phyloP scores from a whole-genome alignment of 1,139 yeast genomes.

The Candida anutae region DNA sequence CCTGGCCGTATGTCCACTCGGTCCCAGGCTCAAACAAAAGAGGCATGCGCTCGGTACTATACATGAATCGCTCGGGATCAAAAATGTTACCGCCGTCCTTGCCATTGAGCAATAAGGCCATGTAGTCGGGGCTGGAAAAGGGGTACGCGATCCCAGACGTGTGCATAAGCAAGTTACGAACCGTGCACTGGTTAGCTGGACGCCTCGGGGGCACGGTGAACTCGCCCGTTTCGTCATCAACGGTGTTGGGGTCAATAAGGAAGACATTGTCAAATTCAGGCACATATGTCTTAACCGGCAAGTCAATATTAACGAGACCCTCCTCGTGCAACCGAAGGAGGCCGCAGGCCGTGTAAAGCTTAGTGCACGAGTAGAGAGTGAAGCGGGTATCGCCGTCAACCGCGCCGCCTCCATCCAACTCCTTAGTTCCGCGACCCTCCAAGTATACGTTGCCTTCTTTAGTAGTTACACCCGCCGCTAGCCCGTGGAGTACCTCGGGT shows the following conservation, averaged over 20 bases:
- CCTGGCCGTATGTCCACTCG: conserved; percentile 43
- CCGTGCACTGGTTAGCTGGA: conserved; percentile 33
- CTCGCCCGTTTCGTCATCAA: conserved; percentile 28
- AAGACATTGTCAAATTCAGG: conserved; percentile 37
- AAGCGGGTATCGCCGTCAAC: conserved; percentile 19
- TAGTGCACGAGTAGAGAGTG: conserved; percentile 41
- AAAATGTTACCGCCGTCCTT: conserved; percentile 14
- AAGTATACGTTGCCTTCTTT: conserved; percentile 16
- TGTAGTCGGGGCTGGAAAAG: conserved; percentile 28
- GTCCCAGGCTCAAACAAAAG: conserved; percentile 48
- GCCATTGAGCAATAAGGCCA: conserved; percentile 12
- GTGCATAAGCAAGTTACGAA: conserved; percentile 42
- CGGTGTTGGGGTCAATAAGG: conserved; percentile 28
- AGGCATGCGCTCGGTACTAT: conserved; percentile 28
- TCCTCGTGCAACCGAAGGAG: conserved; percentile 38
- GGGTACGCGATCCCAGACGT: conserved; percentile 46
- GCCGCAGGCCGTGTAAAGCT: conserved; percentile 41
- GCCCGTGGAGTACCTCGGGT: too few species aligned
- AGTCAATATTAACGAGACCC: conserved; percentile 36
- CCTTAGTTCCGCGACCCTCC: conserved; percentile 17
- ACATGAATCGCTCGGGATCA: conserved; percentile 19
- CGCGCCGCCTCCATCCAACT: conserved; percentile 8
- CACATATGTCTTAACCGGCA: conserved; percentile 27
- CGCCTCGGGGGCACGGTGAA: conserved; percentile 19
- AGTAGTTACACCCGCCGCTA: conserved; percentile 22